Base-by-base conservation (phyloP, 2,329 filamentous ascomycete genomes). In the Alternaria incomplexa region DNA sequence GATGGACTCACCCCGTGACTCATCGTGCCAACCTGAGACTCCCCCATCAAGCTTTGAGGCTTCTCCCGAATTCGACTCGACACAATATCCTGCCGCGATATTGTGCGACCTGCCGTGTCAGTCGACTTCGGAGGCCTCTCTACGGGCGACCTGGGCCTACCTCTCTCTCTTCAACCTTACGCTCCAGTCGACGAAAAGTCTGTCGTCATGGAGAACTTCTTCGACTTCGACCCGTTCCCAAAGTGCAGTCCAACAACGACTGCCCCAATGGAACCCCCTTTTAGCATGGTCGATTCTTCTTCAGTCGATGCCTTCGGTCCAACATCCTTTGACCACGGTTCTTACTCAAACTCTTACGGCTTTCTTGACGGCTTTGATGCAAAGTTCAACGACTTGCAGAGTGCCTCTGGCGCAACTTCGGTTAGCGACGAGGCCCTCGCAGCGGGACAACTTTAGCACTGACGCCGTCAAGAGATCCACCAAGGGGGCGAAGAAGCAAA, bases 51-150 rank as follows among this genome's bases (percentile, higher is more conserved):
- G 73, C 60, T 73, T 73, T 59, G 79, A 81, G 75, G 81, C 81
- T 80, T 80, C 70, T 48, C 70, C 84, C 84, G 87, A 90, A 84
- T 87, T 92, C 89, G 93, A 96, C 88, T 85, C 89, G 96, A 96
- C 94, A 97, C 96, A 97, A 97, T 94, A 96, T 97, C 94, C 96
- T 98, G 96, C 96, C 87, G 96, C 88, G 94, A 91, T 97, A 95
- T 97, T 98, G 96, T 98, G 91, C 83, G 96, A 97, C 96, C 96
- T 97, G 96, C 96, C 91, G 96, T 99, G 96, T 98, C 96, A 89
- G 90, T 95, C 92, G 91, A 88, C 84, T 70, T 77, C 77, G 70
- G 65, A 63, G 67, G 63, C 70, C 68, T 71, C 70, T 64, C 71
- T 73, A 56, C 69, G 72, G 68, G 68, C 76, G 72, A 78, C 72